These are phyloP conservation scores for Starmera quercuum DNA, from an alignment of 805 yeast genomes.

Conservation along the genomic window DNA sequence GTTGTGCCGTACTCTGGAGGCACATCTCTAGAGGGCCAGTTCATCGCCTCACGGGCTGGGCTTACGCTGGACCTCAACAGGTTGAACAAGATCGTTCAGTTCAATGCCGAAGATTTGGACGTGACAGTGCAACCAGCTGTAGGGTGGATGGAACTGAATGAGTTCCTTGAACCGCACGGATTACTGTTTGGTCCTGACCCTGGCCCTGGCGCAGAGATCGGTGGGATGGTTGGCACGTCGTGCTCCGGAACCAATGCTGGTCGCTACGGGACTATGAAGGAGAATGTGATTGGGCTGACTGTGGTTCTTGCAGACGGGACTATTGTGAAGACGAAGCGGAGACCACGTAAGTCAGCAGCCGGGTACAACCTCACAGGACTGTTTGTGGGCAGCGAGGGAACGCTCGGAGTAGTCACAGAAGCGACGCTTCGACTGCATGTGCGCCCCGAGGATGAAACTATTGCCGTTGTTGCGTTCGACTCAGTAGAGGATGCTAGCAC, in stretches of 20 bases:
- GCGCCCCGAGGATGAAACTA: constrained; percentile 56
- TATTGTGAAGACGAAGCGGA: constrained; percentile 59
- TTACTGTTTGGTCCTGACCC: constrained; percentile 70
- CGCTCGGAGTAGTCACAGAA: constrained; percentile 71
- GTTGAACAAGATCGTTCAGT: constrained; percentile 48
- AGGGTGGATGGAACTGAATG: constrained; percentile 68
- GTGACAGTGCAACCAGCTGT: constrained; percentile 72
- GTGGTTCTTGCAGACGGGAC: constrained; percentile 81
- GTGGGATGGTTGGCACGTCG: constrained; percentile 72
- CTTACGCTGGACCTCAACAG: constrained; percentile 56
- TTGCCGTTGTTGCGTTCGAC: constrained; percentile 64
- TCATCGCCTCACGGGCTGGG: constrained; percentile 60
- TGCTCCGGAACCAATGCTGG: constrained; percentile 80
- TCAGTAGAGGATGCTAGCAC: constrained; percentile 63
- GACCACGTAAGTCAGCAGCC: constrained; percentile 74
- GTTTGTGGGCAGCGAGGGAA: constrained; percentile 74
- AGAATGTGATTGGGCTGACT: constrained; percentile 58
- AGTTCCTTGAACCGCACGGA: constrained; percentile 37
- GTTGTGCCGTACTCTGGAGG: constrained; percentile 77
- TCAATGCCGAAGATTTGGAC: constrained; percentile 62
- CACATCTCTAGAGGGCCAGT: constrained; percentile 78
- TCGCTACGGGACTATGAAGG: constrained; percentile 75
- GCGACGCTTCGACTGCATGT: constrained; percentile 66
- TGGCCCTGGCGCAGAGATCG: constrained; percentile 76
- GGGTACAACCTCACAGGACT: constrained; percentile 75